Base-by-base conservation (phyloP, 345 rosid species). In the Combretum micranthum region DNA sequence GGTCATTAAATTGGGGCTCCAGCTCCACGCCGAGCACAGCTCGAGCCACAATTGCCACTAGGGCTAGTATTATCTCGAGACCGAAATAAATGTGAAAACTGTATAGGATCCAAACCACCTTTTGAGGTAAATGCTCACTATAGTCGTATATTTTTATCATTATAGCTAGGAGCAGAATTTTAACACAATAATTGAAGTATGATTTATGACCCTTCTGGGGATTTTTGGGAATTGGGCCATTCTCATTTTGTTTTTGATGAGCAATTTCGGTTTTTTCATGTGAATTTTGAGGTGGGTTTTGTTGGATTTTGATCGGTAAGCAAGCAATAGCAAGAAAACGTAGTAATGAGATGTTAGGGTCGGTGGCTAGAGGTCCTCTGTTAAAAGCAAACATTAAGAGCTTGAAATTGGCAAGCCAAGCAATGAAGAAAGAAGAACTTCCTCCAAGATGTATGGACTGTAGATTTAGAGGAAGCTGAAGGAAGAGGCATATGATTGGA, bases 391-490 rank as follows among this genome's bases (percentile, higher is more conserved):
- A 58, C 39, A 71, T 55, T n/a, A 75, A 37, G 56, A 75, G 70
- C 65, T 71, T 64, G 73, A 75, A 68, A 60, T 71, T 75, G 15
- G 73, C 65, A 1, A 75, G 80, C 73, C 73, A 75, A 48, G 65
- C 67, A 11, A 75, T 25, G 69, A 67, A 75, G 67, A 75, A 71
- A 44, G 62, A 56, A 2, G 71, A 46, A 64, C 44, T 25, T 25
- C 70, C 62, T 37, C 65, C 56, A 21, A 74, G 55, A 62, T 69
- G 69, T 1, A 69, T 4, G 39, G 69, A 58, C 16, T 42, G 2
- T 48, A 69, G 70, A 13, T 47, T 37, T 52, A 74, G 69, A 43
- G 74, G 78, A 16, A 74, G 71, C 57, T 47, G 15, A 32, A 69
- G 61, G 50, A 74, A 74, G 52, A 74, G 57, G 37, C 20, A 49